A percentile compares a stretch with the other conserved stretches of the same genome.
phyloP scores from a whole-genome alignment of 768 basidiomycete genomes.

The Kwoniella bestiolae region DNA sequence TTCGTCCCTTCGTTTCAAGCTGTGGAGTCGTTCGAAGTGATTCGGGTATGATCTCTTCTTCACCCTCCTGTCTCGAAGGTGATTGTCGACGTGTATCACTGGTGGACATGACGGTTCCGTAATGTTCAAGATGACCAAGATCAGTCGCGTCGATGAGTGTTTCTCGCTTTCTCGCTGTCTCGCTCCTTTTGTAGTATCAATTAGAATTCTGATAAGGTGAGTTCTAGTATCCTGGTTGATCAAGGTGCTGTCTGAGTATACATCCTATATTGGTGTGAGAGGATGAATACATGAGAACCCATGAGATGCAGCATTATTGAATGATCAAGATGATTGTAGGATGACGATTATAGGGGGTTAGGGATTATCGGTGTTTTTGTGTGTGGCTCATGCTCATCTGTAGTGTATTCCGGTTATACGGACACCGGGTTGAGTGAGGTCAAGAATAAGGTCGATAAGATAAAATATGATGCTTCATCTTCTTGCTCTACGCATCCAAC shows the following conservation, averaged over 20 bases:
- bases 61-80: neutral
- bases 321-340: neutral
- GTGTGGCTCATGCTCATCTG: neutral
- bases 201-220: neutral
- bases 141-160: conserved; percentile 3
- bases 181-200: no score
- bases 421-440: neutral
- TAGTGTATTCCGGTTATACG: neutral
- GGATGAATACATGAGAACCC: neutral
- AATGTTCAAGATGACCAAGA: conserved; percentile 7
- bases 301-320: neutral
- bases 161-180: no score
- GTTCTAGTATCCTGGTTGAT: no score
- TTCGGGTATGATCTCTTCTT: conserved; percentile 3
- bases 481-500: no score
- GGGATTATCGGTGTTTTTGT: neutral
- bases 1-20: no score
- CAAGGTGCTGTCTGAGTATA: neutral
- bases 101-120: neutral
- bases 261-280: neutral
- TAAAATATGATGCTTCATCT: neutral
- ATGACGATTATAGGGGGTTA: conserved; percentile 1
- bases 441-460: neutral
- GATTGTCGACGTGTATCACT: neutral
- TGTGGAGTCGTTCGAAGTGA: no score